Evolutionary conservation across 768 basidiomycete genomes (phyloP), one percentile per base, ranked within the genome.

Genomic region (Neoboletus brunneissimus): DNA sequence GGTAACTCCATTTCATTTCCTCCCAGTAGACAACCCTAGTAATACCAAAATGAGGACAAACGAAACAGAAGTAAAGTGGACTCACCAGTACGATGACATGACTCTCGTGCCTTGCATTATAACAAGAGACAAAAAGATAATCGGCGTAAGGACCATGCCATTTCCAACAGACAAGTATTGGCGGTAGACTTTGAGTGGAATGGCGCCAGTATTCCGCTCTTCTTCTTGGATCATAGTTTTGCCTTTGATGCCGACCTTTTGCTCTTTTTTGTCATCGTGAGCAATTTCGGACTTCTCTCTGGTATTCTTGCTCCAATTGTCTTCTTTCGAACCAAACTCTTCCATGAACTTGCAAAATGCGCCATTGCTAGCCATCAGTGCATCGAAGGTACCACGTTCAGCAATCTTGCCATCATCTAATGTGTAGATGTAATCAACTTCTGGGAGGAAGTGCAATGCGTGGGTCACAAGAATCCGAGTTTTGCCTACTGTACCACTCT

Each of bases 381-480:
- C 85, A 0, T 73, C 65, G 62, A 89, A 96, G 1, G 90, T 87
- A 3, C 94, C 94, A 13, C 80, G 81, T 70, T 96, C 94, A 22
- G 81, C 81, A 55, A 98, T 84, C 34, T 76, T 77, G 7, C 94
- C 94, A 41, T 93, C 85, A 11, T 80, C 79, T 49, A 98, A 73
- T 34, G 86, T 85, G 66, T 86, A 86, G 66, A 98, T 88, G 66
- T 91, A 89, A 70, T 96, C 93, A 23, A 91, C 90, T 54, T 88
- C 79, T 1, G 90, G 88, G 23, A 98, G 80, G 76, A 95, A 90
- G 71, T 96, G 93, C 9, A 96, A 78, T 1, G 91, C 92, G 65
- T 96, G 93, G 0, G 94, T 98, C 45, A 96, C 93, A 49, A 98
- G 83, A 45, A 98, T 77, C 29, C 91, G 82, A 10, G 94, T 96